A percentile compares a stretch with the other conserved stretches of the same genome.
These are phyloP conservation scores for Metarhizium humberi DNA, from an alignment of 2,329 filamentous ascomycete species.

Conservation along the genomic window DNA sequence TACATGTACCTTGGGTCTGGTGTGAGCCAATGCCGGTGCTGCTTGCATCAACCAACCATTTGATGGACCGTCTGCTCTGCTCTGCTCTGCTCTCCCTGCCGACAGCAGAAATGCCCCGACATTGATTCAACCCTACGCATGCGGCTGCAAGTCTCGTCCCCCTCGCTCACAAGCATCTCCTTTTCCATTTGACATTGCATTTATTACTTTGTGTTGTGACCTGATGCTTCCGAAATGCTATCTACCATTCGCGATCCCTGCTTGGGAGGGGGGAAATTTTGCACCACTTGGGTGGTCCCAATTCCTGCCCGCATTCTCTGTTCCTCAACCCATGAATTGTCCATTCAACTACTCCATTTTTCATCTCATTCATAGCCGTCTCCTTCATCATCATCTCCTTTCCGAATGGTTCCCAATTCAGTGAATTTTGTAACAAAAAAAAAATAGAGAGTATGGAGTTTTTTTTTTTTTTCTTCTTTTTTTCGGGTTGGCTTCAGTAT, in stretches of 20 bases:
- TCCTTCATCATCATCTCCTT: background rate
- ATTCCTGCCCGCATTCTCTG: slow-evolving; percentile 1
- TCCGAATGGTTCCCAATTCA: background rate
- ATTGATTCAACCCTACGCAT: no score
- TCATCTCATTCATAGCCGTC: background rate
- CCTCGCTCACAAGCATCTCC: no score
- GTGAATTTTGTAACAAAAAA: background rate
- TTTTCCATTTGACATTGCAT: no score
- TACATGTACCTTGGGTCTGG: no score
- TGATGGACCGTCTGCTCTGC: no score
- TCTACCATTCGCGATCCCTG: slow-evolving; percentile 7
- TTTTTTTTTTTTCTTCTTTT: background rate
- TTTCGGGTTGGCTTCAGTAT: background rate
- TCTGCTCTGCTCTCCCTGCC: no score
- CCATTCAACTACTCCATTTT: background rate
- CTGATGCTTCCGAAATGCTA: slow-evolving; percentile 8
- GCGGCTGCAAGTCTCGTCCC: no score
- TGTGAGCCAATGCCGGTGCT: no score
- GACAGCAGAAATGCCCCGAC: background rate
- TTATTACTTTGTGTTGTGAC: slow-evolving; percentile 10
- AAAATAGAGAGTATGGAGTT: background rate
- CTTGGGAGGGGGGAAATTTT: background rate
- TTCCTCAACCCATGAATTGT: slow-evolving; percentile 3
- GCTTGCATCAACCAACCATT: no score
- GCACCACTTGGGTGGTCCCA: slow-evolving; percentile 1